These are phyloP conservation scores for Nephromyces sp. DNA, from an alignment of 169 alveolate species.

Conservation along the genomic window DNA sequence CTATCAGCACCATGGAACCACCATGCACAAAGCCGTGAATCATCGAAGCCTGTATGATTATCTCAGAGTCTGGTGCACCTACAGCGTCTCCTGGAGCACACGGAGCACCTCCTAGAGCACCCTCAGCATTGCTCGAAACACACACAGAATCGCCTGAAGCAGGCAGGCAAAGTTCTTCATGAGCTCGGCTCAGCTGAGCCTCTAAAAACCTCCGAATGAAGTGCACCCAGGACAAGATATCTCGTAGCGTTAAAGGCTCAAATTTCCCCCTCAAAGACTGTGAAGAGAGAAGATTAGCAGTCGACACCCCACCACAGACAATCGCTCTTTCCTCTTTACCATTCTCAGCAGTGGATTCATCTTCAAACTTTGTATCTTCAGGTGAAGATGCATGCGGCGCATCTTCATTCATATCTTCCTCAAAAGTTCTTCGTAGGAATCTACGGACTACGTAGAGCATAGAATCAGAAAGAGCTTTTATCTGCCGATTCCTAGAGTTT, in stretches of 20 bases:
- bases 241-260: slow-evolving; percentile 49
- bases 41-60: no score
- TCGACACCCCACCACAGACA: slow-evolving; percentile 38
- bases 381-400: slow-evolving; percentile 5
- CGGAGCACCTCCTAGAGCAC: slow-evolving; percentile 1
- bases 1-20: no score
- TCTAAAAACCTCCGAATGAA: slow-evolving; percentile 19
- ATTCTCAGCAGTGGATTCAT: slow-evolving; percentile 1
- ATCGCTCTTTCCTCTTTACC: slow-evolving; percentile 5
- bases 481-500: no score
- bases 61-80: no score
- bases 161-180: not conserved
- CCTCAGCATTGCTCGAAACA: not conserved
- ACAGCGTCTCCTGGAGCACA: slow-evolving; percentile 11
- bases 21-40: no score
- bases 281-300: no score
- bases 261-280: no score
- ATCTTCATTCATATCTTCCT: not conserved
- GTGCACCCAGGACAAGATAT: slow-evolving; percentile 31
- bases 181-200: not conserved
- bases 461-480: no score
- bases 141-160: not conserved
- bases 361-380: not conserved
- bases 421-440: no score
- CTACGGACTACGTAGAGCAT: no score